Conservation (phyloP, 2,329 filamentous ascomycete genomes). For the Aureobasidium sp. region DNA sequence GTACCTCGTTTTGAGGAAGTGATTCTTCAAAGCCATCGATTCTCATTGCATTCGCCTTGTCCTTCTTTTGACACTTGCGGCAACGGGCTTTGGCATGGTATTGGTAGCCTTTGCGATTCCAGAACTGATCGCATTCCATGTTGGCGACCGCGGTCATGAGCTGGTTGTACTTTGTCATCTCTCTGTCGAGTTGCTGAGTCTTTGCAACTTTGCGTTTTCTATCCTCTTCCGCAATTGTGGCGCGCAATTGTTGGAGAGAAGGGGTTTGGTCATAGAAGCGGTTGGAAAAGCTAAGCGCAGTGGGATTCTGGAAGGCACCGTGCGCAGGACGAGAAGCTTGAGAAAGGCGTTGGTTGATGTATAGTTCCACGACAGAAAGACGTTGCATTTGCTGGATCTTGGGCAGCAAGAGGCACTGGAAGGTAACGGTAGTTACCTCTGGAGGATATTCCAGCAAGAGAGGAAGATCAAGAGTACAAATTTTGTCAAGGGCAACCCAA, state of each 20-base stretch:
- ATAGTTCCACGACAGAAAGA: constrained; percentile 43
- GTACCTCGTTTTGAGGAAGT: constrained; percentile 34
- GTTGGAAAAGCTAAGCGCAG: constrained; percentile 37
- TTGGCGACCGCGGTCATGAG: not conserved
- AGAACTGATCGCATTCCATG: not conserved
- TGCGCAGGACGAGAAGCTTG: not conserved
- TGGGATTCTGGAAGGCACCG: constrained; percentile 44
- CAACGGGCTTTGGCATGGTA: constrained; percentile 29
- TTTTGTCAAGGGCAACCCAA: constrained; percentile 52
- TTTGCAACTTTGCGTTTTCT: constrained; percentile 28
- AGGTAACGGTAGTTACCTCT: constrained; percentile 40
- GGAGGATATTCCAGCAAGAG: constrained; percentile 48
- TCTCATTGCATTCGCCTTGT: constrained; percentile 30
- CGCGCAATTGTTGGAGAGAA: constrained; percentile 22
- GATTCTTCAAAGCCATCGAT: constrained; percentile 47
- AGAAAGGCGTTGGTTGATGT: constrained; percentile 37
- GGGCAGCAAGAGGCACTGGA: constrained; percentile 52
- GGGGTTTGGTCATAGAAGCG: constrained; percentile 36
- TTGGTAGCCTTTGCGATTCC: not conserved
- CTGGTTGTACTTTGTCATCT: not conserved
- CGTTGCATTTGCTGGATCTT: constrained; percentile 43
- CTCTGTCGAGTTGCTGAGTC: constrained; percentile 31
- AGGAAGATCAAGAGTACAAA: constrained; percentile 37
- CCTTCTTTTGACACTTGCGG: constrained; percentile 38
- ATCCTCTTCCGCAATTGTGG: constrained; percentile 32